Base-by-base conservation (phyloP, 768 basidiomycete species). In the Mycena pura region DNA sequence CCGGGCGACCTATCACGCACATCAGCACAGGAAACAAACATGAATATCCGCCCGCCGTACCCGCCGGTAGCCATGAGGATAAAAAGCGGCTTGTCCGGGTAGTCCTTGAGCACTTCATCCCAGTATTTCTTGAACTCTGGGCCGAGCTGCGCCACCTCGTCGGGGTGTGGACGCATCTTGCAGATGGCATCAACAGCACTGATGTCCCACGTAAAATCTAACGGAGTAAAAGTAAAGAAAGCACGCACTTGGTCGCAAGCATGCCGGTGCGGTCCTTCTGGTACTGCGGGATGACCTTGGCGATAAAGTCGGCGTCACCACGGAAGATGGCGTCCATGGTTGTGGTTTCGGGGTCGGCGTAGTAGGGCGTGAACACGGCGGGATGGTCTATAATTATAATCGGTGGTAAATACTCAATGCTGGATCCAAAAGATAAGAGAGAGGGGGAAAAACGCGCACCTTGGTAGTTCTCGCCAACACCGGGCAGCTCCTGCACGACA, bases 391-490 rank as follows among this genome's bases (percentile, higher is more conserved):
- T 28, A 19, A 8, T 52, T 70, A 9, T 48, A 76, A 79, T 74
- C 67, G 0, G 74, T 55, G 6, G 69, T 48, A 1, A 66, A 46
- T 8, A 72, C 69, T 6, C 81, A 53, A 36, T 43, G 10, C 41
- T 8, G 14, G 19, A 43, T 21, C 11, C 40, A 43, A 8, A 21
- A 28, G 13, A 46, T 28, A 46, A 46, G 2, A 54, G 28, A 24
- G 24, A 21, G 15, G 17, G 9, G 14, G 24, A 29, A 21, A 31
- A 6, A 32, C 48, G 15, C 21, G 21, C 11, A 76, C 78, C 78
- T 53, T 74, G 73, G 40, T 74, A 80, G 58, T 78, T 77, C 59
- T 79, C 75, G 13, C 81, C 81, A 4, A 82, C 79, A 4, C 79
- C 78, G 28, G 76, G 76, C 7, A 82, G 68, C 45, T 81, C 72